Base-by-base conservation (phyloP, 108 stramenopile genomes). In the Fragilariopsis cylindrus region DNA sequence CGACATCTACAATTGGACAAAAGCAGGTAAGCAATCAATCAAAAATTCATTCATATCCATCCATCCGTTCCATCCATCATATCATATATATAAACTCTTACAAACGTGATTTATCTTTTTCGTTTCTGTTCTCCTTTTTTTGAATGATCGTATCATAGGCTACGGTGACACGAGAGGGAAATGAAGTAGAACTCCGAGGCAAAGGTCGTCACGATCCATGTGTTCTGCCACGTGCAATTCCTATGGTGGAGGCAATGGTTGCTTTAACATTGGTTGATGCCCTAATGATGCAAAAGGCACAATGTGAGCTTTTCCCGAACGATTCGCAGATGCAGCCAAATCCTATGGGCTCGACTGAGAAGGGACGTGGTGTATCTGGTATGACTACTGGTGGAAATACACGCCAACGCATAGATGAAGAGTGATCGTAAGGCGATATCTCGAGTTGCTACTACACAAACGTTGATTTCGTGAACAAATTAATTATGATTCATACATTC, bases 161-260 rank as follows among this genome's bases (percentile, higher is more conserved):
- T 19, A 99, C 99, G 49, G 97, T 97, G 39, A 97, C 97, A 30
- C 71, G 96, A 57, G 98, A 98, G 65, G 99, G 99, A 21, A 84
- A 90, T 72, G 96, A 96, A 72, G 94, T 95, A 2, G 91, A 95
- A 68, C 85, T 99, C 30, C 84, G 97, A 47, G 99, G 98, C 30
- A 98, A 98, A 80, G 99, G 98, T 44, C 85, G 99, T 39, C 98
- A 99, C 74, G 99, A 98, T 82, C 99, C 98, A 12, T 99, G 99
- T 75, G 99, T 99, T 39, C 83, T 99, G 8, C 99, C 99, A 6
- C 86, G 98, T 30, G 98, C 98, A 11, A 90, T 96, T 54, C 97
- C 97, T 44, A 96, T 97, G 92, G 96, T 97, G 19, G 97, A 99
- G 81, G 96, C 96, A 15, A 99, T 99, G 99, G 96, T 98, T 44